Evolutionary conservation across 768 basidiomycete species (phyloP).

Genomic region (Trametes gibbosa): DNA sequence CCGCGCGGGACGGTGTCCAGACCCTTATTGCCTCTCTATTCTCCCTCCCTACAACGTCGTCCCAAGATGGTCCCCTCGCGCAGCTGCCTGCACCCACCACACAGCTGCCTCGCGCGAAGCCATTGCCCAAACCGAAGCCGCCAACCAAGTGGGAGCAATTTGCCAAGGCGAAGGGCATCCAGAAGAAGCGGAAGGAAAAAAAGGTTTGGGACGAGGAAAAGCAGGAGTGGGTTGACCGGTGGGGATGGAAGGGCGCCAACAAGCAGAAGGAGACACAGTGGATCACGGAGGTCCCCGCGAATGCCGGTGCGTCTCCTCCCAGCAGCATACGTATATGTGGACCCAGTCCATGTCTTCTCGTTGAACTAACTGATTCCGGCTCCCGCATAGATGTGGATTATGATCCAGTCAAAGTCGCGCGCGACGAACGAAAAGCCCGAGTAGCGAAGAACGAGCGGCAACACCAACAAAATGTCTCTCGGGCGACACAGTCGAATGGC

Average conservation of each 20-base stretch:
- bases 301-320: slow-evolving; percentile 62
- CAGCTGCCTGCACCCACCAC: slow-evolving; percentile 77
- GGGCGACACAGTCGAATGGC: slow-evolving; percentile 41
- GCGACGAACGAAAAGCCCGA: slow-evolving; percentile 76
- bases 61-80: slow-evolving; percentile 80
- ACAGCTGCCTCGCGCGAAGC: slow-evolving; percentile 84
- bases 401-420: slow-evolving; percentile 75
- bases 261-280: slow-evolving; percentile 84
- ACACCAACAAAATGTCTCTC: slow-evolving; percentile 65
- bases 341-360: neutral
- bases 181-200: slow-evolving; percentile 72
- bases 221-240: slow-evolving; percentile 88
- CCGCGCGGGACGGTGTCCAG: slow-evolving; percentile 82
- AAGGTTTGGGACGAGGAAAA: slow-evolving; percentile 92
- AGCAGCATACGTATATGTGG: no score
- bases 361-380: neutral
- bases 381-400: slow-evolving; percentile 59
- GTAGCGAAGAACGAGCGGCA: slow-evolving; percentile 85
- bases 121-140: slow-evolving; percentile 88
- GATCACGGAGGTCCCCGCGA: slow-evolving; percentile 85
- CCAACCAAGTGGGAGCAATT: slow-evolving; percentile 97
- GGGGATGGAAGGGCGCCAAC: slow-evolving; percentile 91
- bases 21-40: slow-evolving; percentile 78
- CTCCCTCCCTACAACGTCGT: slow-evolving; percentile 70
- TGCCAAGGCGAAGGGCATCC: slow-evolving; percentile 91